phyloP scores from a whole-genome alignment of 768 basidiomycete species.

The Rhizopogon sp. region DNA sequence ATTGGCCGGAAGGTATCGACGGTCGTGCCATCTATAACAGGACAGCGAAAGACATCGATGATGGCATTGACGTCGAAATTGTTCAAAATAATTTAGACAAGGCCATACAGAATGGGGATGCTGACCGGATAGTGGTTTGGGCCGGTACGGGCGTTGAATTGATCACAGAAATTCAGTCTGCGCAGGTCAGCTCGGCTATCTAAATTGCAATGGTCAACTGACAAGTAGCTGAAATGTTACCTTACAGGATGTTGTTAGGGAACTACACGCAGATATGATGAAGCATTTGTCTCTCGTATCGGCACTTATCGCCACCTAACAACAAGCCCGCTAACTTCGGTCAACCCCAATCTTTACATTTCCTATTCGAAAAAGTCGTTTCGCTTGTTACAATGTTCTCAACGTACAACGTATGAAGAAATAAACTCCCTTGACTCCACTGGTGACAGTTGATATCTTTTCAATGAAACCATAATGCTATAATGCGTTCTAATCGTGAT shows the following conservation, averaged over 20 bases:
- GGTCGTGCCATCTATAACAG: slow-evolving; percentile 44
- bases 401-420: not conserved
- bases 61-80: slow-evolving; percentile 37
- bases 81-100: slow-evolving; percentile 42
- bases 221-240: slow-evolving; percentile 3
- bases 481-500: slow-evolving; percentile 12
- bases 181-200: slow-evolving; percentile 28
- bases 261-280: slow-evolving; percentile 45
- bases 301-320: slow-evolving; percentile 16
- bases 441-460: slow-evolving; percentile 2
- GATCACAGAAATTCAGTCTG: slow-evolving; percentile 40
- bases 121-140: slow-evolving; percentile 57
- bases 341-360: not conserved
- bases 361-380: not conserved
- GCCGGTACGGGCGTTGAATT: slow-evolving; percentile 61
- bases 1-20: slow-evolving; percentile 59
- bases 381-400: not conserved
- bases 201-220: not conserved
- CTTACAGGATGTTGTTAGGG: slow-evolving; percentile 48
- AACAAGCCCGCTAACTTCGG: not conserved
- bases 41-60: slow-evolving; percentile 54
- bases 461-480: slow-evolving; percentile 14
- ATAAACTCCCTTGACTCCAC: not conserved
- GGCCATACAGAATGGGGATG: slow-evolving; percentile 40
- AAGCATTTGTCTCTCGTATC: slow-evolving; percentile 26